Evolutionary conservation across 192 early-diverging fungal genomes (phyloP).

Genomic region (Obelidium mucronatum): DNA sequence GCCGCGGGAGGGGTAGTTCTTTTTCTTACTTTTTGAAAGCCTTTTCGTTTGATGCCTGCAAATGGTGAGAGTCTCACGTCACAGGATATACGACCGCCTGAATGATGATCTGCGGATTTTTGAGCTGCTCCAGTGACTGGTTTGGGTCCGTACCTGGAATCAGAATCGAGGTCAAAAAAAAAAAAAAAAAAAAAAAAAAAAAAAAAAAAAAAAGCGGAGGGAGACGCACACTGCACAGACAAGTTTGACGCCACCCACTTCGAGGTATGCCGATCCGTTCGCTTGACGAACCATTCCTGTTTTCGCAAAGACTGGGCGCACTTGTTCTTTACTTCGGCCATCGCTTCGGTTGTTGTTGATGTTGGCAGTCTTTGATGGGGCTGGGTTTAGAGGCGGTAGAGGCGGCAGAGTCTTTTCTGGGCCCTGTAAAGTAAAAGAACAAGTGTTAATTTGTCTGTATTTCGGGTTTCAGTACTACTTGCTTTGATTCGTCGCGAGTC

Average conservation of each 20-base stretch:
- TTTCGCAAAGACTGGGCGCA: slow-evolving; percentile 60
- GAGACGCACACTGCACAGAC: slow-evolving; percentile 78
- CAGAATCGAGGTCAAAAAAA: not conserved
- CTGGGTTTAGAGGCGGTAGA: slow-evolving; percentile 32
- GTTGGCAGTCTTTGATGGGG: slow-evolving; percentile 18
- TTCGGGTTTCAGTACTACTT: too few species aligned
- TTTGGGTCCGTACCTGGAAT: slow-evolving; percentile 72
- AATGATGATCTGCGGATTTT: slow-evolving; percentile 50
- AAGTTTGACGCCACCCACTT: slow-evolving; percentile 74
- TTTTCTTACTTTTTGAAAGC: slow-evolving; percentile 57
- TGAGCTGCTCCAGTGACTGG: slow-evolving; percentile 60
- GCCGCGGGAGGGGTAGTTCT: slow-evolving; percentile 1
- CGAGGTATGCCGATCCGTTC: slow-evolving; percentile 80
- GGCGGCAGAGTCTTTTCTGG: slow-evolving; percentile 54
- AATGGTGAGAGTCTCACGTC: slow-evolving; percentile 84
- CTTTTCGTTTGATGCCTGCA: slow-evolving; percentile 62
- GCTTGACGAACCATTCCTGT: slow-evolving; percentile 77
- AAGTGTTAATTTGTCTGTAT: too few species aligned
- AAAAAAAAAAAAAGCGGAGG: not conserved
- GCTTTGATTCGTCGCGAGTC: not conserved
- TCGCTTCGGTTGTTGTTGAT: slow-evolving; percentile 15
- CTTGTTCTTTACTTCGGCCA: slow-evolving; percentile 43
- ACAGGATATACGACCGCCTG: slow-evolving; percentile 66
- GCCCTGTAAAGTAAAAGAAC: too few species aligned
- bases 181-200: not conserved